Percentiles rank a stretch among this genome's conserved stretches.
Conservation (phyloP, 345 rosid species). For the Cochlearia excelsa region DNA sequence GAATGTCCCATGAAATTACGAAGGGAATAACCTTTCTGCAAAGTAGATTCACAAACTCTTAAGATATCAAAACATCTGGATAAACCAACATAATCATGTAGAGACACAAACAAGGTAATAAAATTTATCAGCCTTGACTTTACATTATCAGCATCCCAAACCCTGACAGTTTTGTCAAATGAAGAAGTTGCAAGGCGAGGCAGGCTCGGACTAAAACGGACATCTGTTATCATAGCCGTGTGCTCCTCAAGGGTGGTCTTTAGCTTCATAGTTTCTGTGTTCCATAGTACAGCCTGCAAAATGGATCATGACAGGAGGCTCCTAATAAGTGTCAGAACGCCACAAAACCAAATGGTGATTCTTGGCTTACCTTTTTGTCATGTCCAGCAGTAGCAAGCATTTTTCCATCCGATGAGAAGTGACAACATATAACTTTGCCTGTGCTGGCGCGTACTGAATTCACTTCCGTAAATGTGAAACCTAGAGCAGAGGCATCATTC, state of each 20-base stretch:
- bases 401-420: constrained; percentile 97
- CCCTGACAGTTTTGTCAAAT: constrained; percentile 92
- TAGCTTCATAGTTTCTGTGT: constrained; percentile 64
- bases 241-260: constrained; percentile 86
- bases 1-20: constrained; percentile 84
- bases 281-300: constrained; percentile 84
- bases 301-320: constrained; percentile 15
- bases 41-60: constrained; percentile 20
- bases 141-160: constrained; percentile 98
- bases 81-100: constrained; percentile 2
- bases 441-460: constrained; percentile 73
- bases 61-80: constrained; percentile 13
- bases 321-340: constrained; percentile 15
- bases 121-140: constrained; percentile 31
- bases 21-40: constrained; percentile 84
- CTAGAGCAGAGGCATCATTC: constrained; percentile 39
- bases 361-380: constrained; percentile 72
- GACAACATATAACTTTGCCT: constrained; percentile 77
- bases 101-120: constrained; percentile 5
- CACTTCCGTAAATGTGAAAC: constrained; percentile 68
- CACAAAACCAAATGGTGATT: constrained; percentile 10
- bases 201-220: constrained; percentile 92
- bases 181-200: constrained; percentile 94
- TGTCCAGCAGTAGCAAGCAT: constrained; percentile 96
- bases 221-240: constrained; percentile 71